Evolutionary conservation across 306 rosid genomes (phyloP).

Genomic region (Glycine soja): DNA sequence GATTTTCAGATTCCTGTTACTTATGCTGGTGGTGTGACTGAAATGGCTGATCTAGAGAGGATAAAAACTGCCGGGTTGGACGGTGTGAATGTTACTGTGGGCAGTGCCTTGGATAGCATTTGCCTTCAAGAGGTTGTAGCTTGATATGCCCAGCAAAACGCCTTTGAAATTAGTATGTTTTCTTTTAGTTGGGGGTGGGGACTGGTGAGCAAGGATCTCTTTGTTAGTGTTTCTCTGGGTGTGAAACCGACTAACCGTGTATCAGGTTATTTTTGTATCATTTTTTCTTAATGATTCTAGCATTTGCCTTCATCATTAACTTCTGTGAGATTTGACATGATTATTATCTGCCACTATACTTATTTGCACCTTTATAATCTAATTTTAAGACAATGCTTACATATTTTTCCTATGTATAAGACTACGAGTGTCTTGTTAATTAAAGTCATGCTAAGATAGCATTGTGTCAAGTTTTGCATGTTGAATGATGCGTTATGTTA

Average conservation of each 20-base stretch:
- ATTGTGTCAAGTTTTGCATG: background rate
- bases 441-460: background rate
- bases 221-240: slow-evolving; percentile 7
- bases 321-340: too few relatives aligned
- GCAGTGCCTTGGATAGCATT: slow-evolving; percentile 93
- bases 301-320: background rate
- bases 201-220: background rate
- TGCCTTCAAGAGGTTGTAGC: slow-evolving; percentile 74
- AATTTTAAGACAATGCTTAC: too few relatives aligned
- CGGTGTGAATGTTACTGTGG: slow-evolving; percentile 79
- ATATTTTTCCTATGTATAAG: background rate
- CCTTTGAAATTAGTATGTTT: slow-evolving; percentile 37
- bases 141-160: slow-evolving; percentile 77
- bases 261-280: background rate
- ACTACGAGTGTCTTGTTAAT: background rate
- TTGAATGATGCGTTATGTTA: background rate
- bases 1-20: slow-evolving; percentile 81
- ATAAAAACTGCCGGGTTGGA: slow-evolving; percentile 78
- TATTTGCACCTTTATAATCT: slow-evolving; percentile 2
- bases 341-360: background rate
- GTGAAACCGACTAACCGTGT: background rate
- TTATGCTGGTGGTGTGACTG: slow-evolving; percentile 92
- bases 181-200: background rate
- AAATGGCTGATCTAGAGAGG: slow-evolving; percentile 81
- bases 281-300: background rate